Base-by-base conservation (phyloP, 208 protist species). In the Blastocrithidia nonstop region DNA sequence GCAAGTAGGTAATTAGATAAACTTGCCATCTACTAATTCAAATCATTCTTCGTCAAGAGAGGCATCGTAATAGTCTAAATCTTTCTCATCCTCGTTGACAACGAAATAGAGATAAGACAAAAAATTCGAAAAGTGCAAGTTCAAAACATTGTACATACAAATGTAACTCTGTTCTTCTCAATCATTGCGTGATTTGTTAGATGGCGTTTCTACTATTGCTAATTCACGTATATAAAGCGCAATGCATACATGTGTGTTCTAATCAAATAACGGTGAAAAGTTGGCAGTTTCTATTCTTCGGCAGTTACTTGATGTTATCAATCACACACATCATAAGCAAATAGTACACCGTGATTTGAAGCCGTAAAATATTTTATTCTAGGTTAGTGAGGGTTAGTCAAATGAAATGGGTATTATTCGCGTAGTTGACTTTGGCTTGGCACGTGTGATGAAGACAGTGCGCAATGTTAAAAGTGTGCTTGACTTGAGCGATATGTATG, bases 271-370 rank as follows among this genome's bases (percentile, higher is more conserved):
- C 45, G 75, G 75, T 7, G 71, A 79, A 39, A 65, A 66, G 20
- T 53, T 82, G 5, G 71, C 74, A 7, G 59, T 68, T 9, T 71
- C 67, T 3, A 83, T 89, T 48, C 54, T 89, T 19, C 67, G 80
- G 25, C 80, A 89, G 47, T 65, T 89, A 11, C 64, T 89, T 16
- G 56, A 60, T 8, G 80, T 86, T 31, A 79, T 63, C 8, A 67
- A 65, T 7, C 75, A 89, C 58, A 81, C 71, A 22, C 80, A 89
- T 46, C 63, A 60, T 38, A 61, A 82, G 42, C 54, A 50, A 26
- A 81, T 86, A 35, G 75, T 85, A 7, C 80, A 89, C 45, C 71
- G 79, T 6, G 79, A 89, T 49, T 57, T 89, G 25, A 89, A 89
- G 46, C 79, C 79, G 8, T 71, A 82, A 32, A 89, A 89, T 45